These are phyloP conservation scores for Pyrenula aspistea DNA, from an alignment of 495 filamentous ascomycete genomes.

Conservation along the genomic window DNA sequence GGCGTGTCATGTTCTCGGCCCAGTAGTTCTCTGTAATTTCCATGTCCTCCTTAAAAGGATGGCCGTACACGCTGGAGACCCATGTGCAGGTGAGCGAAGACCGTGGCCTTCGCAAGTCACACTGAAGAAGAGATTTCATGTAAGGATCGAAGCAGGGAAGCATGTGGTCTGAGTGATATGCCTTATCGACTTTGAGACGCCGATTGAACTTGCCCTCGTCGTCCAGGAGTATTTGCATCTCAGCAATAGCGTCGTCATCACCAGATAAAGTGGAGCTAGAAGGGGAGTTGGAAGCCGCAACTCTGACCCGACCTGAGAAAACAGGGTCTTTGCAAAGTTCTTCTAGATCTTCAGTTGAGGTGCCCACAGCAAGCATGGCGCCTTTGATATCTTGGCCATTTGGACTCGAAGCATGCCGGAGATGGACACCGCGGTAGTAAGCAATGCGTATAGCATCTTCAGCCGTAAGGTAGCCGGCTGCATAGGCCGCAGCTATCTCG, in stretches of 20 bases:
- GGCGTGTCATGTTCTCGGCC: conserved; percentile 45
- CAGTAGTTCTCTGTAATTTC: conserved; percentile 30
- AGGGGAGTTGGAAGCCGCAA: conserved; percentile 23
- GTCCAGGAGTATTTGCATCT: conserved; percentile 26
- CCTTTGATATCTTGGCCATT: conserved; percentile 17
- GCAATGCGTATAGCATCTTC: conserved; percentile 36
- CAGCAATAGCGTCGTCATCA: conserved; percentile 30
- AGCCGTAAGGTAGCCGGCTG: conserved; percentile 17
- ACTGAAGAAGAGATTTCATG: conserved; percentile 11
- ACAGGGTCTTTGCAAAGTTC: conserved; percentile 22
- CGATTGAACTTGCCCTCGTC: conserved; percentile 27
- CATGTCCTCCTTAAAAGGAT: background rate
- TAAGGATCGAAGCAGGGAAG: conserved; percentile 26
- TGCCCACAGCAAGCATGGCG: conserved; percentile 42
- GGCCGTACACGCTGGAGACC: conserved; percentile 17
- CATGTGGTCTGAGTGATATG: conserved; percentile 55
- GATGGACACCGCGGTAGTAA: conserved; percentile 36
- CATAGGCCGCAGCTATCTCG: conserved; percentile 25
- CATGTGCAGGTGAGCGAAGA: conserved; percentile 3
- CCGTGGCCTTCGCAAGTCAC: conserved; percentile 1
- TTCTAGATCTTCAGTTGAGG: conserved; percentile 28
- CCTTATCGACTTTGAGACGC: conserved; percentile 29
- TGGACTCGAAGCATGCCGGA: conserved; percentile 6
- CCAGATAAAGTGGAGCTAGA: conserved; percentile 26
- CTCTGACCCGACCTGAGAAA: conserved; percentile 18